Evolutionary conservation across 768 basidiomycete species (phyloP).

Genomic region (Rhodosporidiobolus odoratus): DNA sequence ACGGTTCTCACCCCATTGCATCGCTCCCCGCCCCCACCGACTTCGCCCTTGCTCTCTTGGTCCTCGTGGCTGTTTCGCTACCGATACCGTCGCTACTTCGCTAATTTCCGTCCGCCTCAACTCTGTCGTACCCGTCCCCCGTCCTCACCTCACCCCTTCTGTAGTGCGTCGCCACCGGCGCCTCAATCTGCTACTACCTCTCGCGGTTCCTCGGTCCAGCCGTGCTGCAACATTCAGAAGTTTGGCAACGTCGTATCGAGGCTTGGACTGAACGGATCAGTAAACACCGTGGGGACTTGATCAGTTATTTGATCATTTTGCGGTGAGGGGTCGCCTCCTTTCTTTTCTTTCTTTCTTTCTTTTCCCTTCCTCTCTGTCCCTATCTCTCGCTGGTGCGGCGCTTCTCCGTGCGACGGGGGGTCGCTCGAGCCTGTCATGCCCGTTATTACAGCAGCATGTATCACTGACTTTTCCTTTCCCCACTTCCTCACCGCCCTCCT

Average conservation of each 20-base stretch:
- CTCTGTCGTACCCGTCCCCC: not conserved
- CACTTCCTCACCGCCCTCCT: no score
- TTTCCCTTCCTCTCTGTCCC: not conserved
- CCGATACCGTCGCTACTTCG: no score
- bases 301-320: slow-evolving; percentile 89
- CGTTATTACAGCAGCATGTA: no score
- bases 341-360: not conserved
- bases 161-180: slow-evolving; percentile 79
- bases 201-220: slow-evolving; percentile 89
- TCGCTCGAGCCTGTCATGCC: no score
- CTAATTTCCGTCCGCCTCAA: not conserved
- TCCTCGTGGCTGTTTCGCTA: no score
- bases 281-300: slow-evolving; percentile 72
- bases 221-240: slow-evolving; percentile 76
- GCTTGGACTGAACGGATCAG: slow-evolving; percentile 73
- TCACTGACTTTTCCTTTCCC: no score
- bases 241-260: slow-evolving; percentile 75
- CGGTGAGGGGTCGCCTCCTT: slow-evolving; percentile 38
- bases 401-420: no score
- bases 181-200: slow-evolving; percentile 84
- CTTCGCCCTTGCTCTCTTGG: no score
- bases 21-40: no score
- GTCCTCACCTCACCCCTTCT: not conserved
- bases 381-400: not conserved
- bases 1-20: no score